Evolutionary conservation across 108 stramenopile species (phyloP).

Genomic region (Aurantiochytrium sp.): DNA sequence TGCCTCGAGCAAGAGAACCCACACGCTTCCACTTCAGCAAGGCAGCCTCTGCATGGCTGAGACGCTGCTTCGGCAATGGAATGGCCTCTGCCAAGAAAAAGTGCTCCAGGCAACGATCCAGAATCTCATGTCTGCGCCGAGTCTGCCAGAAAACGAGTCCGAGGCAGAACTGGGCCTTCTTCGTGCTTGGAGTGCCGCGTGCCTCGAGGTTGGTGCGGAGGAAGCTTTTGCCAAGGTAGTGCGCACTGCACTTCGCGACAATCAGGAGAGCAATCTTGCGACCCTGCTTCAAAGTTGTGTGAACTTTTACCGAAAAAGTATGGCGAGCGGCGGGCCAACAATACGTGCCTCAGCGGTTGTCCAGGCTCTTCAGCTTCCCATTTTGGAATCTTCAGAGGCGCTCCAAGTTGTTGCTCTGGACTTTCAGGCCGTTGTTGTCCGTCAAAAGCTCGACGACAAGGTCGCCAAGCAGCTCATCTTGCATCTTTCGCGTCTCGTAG

Average conservation of each 20-base stretch:
- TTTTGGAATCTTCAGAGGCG: background rate
- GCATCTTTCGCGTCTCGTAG: background rate
- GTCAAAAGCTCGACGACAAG: background rate
- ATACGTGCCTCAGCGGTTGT: background rate
- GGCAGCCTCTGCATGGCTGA: too few species aligned
- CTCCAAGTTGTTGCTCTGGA: background rate
- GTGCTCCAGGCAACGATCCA: too few species aligned
- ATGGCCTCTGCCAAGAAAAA: too few species aligned
- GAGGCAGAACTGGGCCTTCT: too few species aligned
- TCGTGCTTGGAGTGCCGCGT: too few species aligned
- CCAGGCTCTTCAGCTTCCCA: background rate
- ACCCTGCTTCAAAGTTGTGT: background rate
- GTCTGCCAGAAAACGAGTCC: too few species aligned
- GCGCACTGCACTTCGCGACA: background rate
- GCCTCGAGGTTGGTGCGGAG: background rate
- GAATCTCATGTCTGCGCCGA: too few species aligned
- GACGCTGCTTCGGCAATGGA: too few species aligned
- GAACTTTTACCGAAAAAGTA: background rate
- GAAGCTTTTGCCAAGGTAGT: background rate
- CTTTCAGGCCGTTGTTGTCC: background rate
- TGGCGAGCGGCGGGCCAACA: background rate
- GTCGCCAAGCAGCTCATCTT: background rate
- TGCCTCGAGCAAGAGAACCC: too few species aligned
- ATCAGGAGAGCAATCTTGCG: background rate
- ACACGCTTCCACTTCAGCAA: too few species aligned